Base-by-base conservation (phyloP, 306 rosid genomes). In the Ochetophila trinervis region DNA sequence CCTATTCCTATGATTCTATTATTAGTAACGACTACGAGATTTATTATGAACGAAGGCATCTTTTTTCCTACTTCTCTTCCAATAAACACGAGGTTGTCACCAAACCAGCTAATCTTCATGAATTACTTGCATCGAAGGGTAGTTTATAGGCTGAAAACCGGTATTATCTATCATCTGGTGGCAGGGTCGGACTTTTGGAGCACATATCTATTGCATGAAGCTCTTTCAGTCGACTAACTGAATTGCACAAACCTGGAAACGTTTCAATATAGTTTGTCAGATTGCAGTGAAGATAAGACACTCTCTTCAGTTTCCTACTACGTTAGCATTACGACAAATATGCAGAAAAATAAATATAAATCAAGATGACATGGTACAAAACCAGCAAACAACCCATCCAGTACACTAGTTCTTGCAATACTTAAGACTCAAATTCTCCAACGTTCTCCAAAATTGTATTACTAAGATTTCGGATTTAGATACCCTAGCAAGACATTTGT, bases 101-200 rank as follows among this genome's bases (percentile, higher is more conserved):
- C 32, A 23, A 51, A 22, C 57, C 23, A 23, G 8, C 61, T 48
- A 40, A 62, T 63, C 30, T 47, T 68, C 69, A 20, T 34, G 48
- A 22, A 67, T 21, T 42, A 32, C 21, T 1, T 32, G 30, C 37
- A 16, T 72, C 40, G 35, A 36, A 53, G 56, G 32, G 49, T 57
- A 51, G 19, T 3, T 22, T 5, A 9, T 17, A 27, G 36, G 14
- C 0, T 57, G 34, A 16, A 18, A 32, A 56, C 18, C 2, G 32
- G 61, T 50, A 5, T 59, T 48, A 71, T 56, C 62, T 27, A 52
- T 71, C 75, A 44, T 68, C 78, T 5, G 71, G 56, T 40, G 60
- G 82, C 35, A 78, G 67, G 8, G 82, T 78, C 12, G 79, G 72
- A 68, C 78, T 73, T 78, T 68, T 73, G 67, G 78, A 78, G 70